These are phyloP conservation scores for Ceratobasidium papillatum DNA, from an alignment of 1,284 basidiomycete genomes.

Conservation along the genomic window DNA sequence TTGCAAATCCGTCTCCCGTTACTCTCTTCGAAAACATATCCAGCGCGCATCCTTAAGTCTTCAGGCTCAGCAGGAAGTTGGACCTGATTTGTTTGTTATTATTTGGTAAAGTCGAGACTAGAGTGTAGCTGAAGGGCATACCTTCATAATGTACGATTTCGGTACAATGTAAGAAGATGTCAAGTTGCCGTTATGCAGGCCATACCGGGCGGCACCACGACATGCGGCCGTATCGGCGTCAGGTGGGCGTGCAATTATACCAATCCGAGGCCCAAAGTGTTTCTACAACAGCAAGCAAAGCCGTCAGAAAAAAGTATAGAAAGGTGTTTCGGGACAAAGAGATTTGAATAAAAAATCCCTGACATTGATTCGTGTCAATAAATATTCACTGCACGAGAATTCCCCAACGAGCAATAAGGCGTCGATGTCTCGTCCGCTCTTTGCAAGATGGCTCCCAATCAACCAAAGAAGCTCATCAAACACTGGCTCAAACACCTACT, in stretches of 20 bases:
- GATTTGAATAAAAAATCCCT: too few relatives aligned
- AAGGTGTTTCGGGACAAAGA: too few relatives aligned
- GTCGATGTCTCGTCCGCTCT: constrained; percentile 71
- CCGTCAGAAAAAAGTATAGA: too few relatives aligned
- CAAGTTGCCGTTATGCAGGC: constrained; percentile 73
- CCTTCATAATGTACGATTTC: constrained; percentile 63
- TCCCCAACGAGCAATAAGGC: constrained; percentile 84
- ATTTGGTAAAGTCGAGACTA: background rate
- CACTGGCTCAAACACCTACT: constrained; percentile 74
- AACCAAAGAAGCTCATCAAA: constrained; percentile 76
- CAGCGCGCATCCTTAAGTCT: constrained; percentile 79
- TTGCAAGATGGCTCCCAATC: constrained; percentile 73
- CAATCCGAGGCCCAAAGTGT: constrained; percentile 66
- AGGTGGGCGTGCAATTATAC: constrained; percentile 75
- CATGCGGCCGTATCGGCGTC: constrained; percentile 85
- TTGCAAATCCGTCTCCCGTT: constrained; percentile 79
- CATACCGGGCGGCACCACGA: constrained; percentile 83
- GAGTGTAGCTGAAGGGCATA: background rate
- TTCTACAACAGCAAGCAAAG: too few relatives aligned
- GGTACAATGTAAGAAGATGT: constrained; percentile 82
- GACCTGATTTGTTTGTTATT: constrained; percentile 58
- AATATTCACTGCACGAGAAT: constrained; percentile 81
- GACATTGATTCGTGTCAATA: constrained; percentile 76
- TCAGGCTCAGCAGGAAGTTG: constrained; percentile 83
- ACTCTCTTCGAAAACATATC: constrained; percentile 78